Conservation (phyloP, 352 stramenopile genomes). For the Thraustochytrium striatum region DNA sequence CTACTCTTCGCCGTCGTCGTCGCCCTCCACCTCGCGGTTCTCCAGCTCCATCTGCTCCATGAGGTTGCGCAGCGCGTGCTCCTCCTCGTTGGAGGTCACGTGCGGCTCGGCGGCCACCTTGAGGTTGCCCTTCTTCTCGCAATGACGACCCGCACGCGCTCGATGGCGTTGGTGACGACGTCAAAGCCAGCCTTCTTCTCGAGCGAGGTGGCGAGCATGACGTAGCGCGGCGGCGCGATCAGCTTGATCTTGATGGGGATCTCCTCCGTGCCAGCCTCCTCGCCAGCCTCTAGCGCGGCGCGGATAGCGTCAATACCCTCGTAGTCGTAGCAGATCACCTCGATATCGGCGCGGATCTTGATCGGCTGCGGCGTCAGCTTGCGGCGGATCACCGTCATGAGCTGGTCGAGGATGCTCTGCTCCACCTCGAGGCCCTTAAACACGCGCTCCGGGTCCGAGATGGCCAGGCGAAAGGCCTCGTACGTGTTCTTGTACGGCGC, state of each 20-base stretch:
- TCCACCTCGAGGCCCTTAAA: slow-evolving; percentile 90
- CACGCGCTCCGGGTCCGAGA: slow-evolving; percentile 59
- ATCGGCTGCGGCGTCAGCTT: slow-evolving; percentile 96
- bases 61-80: slow-evolving; percentile 16
- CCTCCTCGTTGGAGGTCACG: slow-evolving; percentile 11
- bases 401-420: slow-evolving; percentile 67
- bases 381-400: slow-evolving; percentile 93
- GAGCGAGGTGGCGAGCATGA: slow-evolving; percentile 96
- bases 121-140: slow-evolving; percentile 27
- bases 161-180: slow-evolving; percentile 5
- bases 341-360: slow-evolving; percentile 98
- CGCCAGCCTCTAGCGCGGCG: slow-evolving; percentile 78
- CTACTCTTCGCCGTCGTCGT: background rate
- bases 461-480: slow-evolving; percentile 95
- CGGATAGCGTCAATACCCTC: slow-evolving; percentile 98
- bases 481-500: slow-evolving; percentile 95
- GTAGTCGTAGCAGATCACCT: slow-evolving; percentile 99
- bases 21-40: slow-evolving; percentile 30
- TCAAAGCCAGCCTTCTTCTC: slow-evolving; percentile 49
- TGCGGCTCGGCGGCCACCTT: background rate
- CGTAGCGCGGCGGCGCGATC: slow-evolving; percentile 98
- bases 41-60: slow-evolving; percentile 27
- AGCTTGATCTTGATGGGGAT: slow-evolving; percentile 96
- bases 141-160: slow-evolving; percentile 12
- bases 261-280: slow-evolving; percentile 81